Conservation (phyloP, 2,329 filamentous ascomycete genomes). For the Aureobasidium sp. region DNA sequence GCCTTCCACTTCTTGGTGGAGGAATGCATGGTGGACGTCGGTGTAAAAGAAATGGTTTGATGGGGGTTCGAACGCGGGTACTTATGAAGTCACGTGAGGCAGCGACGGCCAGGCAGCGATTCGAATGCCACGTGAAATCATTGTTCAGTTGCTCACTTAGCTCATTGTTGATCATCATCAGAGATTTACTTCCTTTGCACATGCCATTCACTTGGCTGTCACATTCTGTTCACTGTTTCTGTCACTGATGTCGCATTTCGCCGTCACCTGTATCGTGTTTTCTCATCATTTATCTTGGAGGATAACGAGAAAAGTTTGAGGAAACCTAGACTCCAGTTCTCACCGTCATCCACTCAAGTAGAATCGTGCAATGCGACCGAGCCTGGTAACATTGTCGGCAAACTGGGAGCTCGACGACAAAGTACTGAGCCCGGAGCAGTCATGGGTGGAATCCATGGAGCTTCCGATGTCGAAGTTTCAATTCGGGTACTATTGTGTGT, state of each 20-base stretch:
- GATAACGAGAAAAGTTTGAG: neutral
- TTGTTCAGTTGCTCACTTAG: neutral
- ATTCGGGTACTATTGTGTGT: neutral
- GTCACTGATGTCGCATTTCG: neutral
- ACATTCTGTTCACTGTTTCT: neutral
- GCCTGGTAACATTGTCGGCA: neutral
- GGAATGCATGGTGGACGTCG: slow-evolving; percentile 10
- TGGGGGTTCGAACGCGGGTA: neutral
- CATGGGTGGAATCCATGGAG: neutral
- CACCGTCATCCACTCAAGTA: too few species aligned
- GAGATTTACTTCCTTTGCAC: neutral
- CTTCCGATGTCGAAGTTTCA: neutral
- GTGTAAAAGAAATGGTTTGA: neutral
- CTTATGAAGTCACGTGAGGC: neutral
- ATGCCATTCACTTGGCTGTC: neutral
- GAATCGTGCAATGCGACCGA: neutral
- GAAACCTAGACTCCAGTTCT: neutral
- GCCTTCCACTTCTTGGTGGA: slow-evolving; percentile 18
- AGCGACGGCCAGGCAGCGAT: neutral
- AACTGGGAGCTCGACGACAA: neutral
- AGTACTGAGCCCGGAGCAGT: neutral
- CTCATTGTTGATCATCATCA: neutral
- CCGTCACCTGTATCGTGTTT: neutral
- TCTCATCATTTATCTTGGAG: neutral
- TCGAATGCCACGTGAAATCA: neutral